Evolutionary conservation across 2,329 filamentous ascomycete genomes (phyloP).

Genomic region (Diplocarpon mali): DNA sequence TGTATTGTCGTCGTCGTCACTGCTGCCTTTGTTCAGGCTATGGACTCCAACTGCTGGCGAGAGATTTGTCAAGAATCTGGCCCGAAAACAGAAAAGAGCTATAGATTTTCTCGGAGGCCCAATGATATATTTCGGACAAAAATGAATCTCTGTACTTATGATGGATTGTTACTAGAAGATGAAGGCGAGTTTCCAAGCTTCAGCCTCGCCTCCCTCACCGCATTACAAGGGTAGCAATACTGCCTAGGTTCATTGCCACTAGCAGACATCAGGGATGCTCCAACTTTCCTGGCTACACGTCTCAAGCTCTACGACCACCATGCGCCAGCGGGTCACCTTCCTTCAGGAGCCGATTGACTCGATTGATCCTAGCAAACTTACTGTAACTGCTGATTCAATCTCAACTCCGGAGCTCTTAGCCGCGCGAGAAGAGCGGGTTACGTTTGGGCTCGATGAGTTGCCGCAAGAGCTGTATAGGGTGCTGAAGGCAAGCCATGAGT

Average conservation of each 20-base stretch:
- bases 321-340: slow-evolving; percentile 75
- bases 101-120: too few species aligned
- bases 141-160: too few species aligned
- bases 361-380: slow-evolving; percentile 53
- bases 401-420: slow-evolving; percentile 52
- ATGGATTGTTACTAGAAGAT: neutral
- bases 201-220: slow-evolving; percentile 7
- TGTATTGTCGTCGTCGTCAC: neutral
- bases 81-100: too few species aligned
- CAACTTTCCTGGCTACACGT: too few species aligned
- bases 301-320: slow-evolving; percentile 27
- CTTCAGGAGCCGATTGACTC: slow-evolving; percentile 53
- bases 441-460: slow-evolving; percentile 62
- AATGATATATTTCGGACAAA: too few species aligned
- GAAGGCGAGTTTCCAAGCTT: neutral
- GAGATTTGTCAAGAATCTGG: too few species aligned
- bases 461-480: slow-evolving; percentile 52
- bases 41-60: too few species aligned
- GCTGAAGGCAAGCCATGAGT: slow-evolving; percentile 53
- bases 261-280: too few species aligned
- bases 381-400: slow-evolving; percentile 41
- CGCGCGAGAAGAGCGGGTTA: slow-evolving; percentile 69
- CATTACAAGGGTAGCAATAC: slow-evolving; percentile 10
- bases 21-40: too few species aligned
- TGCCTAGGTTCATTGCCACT: slow-evolving; percentile 1